phyloP scores from a whole-genome alignment of 495 filamentous ascomycete genomes.

The Parathielavia appendiculata region DNA sequence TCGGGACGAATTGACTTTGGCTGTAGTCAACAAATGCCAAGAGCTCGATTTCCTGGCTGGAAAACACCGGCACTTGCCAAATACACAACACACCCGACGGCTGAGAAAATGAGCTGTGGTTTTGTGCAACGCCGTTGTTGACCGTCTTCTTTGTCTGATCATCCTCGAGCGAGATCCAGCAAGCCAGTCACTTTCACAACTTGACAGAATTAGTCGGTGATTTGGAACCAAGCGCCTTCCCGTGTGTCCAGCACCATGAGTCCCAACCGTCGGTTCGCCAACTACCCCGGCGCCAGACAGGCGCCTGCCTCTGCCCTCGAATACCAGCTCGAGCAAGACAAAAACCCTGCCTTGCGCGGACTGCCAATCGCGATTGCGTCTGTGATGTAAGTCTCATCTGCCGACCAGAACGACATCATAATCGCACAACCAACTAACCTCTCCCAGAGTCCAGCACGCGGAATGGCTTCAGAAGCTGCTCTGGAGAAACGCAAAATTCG shows the following conservation, averaged over 20 bases:
- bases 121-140: no score
- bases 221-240: not conserved
- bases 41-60: no score
- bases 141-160: no score
- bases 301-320: constrained; percentile 24
- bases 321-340: constrained; percentile 24
- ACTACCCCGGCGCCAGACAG: constrained; percentile 34
- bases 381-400: constrained; percentile 23
- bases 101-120: no score
- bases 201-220: not conserved
- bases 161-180: no score
- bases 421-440: not conserved
- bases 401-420: not conserved
- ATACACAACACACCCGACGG: no score
- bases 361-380: constrained; percentile 27
- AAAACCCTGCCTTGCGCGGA: constrained; percentile 32
- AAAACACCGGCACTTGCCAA: no score
- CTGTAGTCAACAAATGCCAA: no score
- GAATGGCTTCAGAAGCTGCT: constrained; percentile 30
- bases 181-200: no score
- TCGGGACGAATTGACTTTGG: no score
- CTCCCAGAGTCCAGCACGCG: constrained; percentile 26
- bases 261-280: constrained; percentile 23
- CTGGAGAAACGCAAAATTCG: constrained; percentile 75
- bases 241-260: not conserved